These are phyloP conservation scores for Calonectria henricotiae DNA, from an alignment of 2,329 filamentous ascomycete genomes.

Conservation along the genomic window DNA sequence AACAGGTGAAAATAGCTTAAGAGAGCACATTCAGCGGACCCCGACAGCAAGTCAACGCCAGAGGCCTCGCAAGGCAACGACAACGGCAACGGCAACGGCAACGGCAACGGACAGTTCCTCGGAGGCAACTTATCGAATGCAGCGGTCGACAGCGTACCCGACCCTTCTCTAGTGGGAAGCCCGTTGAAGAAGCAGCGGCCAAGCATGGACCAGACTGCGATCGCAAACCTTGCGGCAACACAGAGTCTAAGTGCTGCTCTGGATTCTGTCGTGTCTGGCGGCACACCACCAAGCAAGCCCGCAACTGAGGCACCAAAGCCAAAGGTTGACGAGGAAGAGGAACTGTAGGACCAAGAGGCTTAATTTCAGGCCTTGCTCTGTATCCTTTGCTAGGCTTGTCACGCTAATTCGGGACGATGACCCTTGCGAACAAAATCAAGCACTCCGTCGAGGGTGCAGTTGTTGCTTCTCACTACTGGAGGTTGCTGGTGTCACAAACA, in stretches of 20 bases:
- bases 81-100: conserved; percentile 59
- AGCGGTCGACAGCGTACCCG: conserved; percentile 46
- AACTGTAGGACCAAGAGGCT: conserved; percentile 54
- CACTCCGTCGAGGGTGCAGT: neutral
- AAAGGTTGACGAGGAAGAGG: conserved; percentile 59
- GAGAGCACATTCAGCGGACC: conserved; percentile 83
- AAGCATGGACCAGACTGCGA: conserved; percentile 61
- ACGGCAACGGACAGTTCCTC: conserved; percentile 41
- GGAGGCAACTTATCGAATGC: conserved; percentile 39
- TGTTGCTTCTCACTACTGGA: conserved; percentile 12
- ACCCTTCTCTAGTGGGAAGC: conserved; percentile 72
- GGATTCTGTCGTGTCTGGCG: conserved; percentile 52
- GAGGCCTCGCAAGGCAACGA: conserved; percentile 62
- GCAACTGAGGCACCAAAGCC: conserved; percentile 46
- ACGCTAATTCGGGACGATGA: neutral
- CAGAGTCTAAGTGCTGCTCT: conserved; percentile 59
- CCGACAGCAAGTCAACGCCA: conserved; percentile 64
- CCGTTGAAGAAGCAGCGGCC: conserved; percentile 84
- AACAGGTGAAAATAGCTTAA: conserved; percentile 74
- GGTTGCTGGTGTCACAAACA: conserved; percentile 37
- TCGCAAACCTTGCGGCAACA: conserved; percentile 51
- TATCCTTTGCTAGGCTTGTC: conserved; percentile 7
- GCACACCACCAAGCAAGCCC: conserved; percentile 45
- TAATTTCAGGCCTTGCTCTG: conserved; percentile 22
- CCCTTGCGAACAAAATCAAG: neutral